phyloP scores from a whole-genome alignment of 73 alveolate genomes.

The Blepharisma japonicum region DNA sequence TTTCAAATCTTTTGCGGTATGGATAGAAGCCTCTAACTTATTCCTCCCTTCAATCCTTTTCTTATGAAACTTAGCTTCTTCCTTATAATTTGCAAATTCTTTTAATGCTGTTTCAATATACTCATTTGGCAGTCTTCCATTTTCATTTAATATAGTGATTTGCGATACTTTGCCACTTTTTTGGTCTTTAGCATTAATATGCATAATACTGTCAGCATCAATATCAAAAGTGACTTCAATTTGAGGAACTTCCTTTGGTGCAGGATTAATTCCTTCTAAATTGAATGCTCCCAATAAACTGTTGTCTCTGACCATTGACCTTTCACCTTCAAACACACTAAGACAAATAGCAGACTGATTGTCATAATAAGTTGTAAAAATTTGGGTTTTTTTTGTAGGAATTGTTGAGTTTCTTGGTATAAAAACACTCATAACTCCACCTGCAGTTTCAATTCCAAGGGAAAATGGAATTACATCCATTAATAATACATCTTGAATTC shows the following conservation, averaged over 20 bases:
- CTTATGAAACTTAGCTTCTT: too few species aligned
- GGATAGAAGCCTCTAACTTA: too few species aligned
- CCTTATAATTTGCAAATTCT: too few species aligned
- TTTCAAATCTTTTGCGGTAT: too few species aligned
- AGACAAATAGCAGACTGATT: conserved; percentile 89
- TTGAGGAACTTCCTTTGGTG: conserved; percentile 93
- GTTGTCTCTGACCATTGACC: conserved; percentile 95
- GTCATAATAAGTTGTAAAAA: conserved; percentile 94
- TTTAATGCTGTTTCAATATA: too few species aligned
- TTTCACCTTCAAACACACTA: conserved; percentile 98
- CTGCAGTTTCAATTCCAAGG: conserved; percentile 66
- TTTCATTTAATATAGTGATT: conserved; percentile 61
- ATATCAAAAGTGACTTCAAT: conserved; percentile 96
- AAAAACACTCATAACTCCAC: conserved; percentile 82
- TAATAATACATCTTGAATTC: conserved; percentile 30
- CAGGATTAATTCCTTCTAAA: conserved; percentile 93
- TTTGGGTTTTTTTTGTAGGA: conserved; percentile 95
- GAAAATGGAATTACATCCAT: conserved; percentile 81
- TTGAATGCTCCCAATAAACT: conserved; percentile 92
- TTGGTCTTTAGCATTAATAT: conserved; percentile 96
- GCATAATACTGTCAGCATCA: conserved; percentile 97
- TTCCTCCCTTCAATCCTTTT: too few species aligned
- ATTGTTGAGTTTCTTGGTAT: conserved; percentile 95
- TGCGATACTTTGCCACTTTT: conserved; percentile 73
- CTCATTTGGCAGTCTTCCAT: conserved; percentile 70